Percentiles rank a stretch among this genome's conserved stretches.
phyloP scores from a whole-genome alignment of 352 stramenopile genomes.

The Pythium grandisporangium region DNA sequence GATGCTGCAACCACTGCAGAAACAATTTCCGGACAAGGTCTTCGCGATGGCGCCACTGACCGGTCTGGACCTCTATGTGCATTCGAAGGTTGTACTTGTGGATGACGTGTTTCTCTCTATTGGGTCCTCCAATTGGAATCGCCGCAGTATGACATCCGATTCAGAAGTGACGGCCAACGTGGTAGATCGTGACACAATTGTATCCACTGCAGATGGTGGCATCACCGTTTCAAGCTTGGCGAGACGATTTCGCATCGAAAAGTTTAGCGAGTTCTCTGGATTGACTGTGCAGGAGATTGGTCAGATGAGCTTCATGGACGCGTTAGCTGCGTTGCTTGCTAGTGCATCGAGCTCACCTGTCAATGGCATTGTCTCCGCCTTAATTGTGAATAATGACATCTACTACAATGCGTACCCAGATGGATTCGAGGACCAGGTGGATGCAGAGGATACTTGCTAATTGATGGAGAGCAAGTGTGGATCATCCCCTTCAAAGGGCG shows the following conservation, averaged over 20 bases:
- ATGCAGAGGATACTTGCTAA: neutral
- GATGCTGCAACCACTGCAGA: conserved; percentile 20
- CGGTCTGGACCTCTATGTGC: conserved; percentile 33
- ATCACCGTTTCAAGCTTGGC: conserved; percentile 2
- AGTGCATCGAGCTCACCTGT: neutral
- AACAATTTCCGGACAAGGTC: conserved; percentile 25
- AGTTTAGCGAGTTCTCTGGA: conserved; percentile 11
- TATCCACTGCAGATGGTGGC: conserved; percentile 1
- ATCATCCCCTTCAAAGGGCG: no score
- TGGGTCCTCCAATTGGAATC: conserved; percentile 21
- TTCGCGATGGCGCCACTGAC: conserved; percentile 12
- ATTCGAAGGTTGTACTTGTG: conserved; percentile 38
- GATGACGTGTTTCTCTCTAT: conserved; percentile 20
- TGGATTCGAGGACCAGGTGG: neutral
- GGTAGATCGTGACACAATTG: neutral
- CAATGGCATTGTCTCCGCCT: neutral
- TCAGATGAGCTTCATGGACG: neutral
- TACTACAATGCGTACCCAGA: neutral
- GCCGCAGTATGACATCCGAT: conserved; percentile 21
- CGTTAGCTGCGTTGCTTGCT: neutral
- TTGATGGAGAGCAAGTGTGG: no score
- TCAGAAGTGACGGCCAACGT: conserved; percentile 12
- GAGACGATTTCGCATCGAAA: conserved; percentile 6
- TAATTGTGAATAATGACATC: neutral
- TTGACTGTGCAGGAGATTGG: neutral